phyloP scores from a whole-genome alignment of 1,284 basidiomycete species.

The Sanghuangporus weigelae region DNA sequence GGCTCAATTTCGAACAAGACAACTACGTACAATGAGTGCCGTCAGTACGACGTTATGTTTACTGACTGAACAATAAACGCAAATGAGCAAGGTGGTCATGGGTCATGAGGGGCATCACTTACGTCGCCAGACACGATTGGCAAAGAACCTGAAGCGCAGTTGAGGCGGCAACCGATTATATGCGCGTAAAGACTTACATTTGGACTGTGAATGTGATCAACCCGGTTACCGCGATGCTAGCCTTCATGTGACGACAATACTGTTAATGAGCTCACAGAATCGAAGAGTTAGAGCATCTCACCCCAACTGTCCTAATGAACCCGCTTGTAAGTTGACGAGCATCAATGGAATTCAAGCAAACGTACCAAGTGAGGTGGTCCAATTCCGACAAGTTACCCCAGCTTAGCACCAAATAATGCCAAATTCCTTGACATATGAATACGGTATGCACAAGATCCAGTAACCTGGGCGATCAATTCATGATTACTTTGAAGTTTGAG shows the following conservation, averaged over 20 bases:
- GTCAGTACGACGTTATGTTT: conserved; percentile 11
- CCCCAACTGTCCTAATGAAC: conserved; percentile 12
- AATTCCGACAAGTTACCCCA: conserved; percentile 15
- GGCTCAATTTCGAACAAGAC: background rate
- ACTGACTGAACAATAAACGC: conserved; percentile 8
- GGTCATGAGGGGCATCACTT: background rate
- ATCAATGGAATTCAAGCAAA: background rate
- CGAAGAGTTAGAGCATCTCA: background rate
- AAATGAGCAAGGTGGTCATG: background rate
- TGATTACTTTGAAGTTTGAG: too few relatives aligned
- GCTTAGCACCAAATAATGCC: conserved; percentile 16
- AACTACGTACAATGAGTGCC: conserved; percentile 7
- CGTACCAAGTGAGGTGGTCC: conserved; percentile 14
- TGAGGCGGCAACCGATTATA: background rate
- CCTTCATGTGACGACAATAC: background rate
- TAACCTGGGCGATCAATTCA: background rate
- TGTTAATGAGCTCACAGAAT: background rate
- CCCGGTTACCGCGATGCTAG: conserved; percentile 16
- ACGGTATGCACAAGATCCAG: conserved; percentile 16
- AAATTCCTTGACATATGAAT: conserved; percentile 16
- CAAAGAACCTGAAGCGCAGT: conserved; percentile 10
- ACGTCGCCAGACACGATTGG: conserved; percentile 17
- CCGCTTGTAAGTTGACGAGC: background rate
- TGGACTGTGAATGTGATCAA: conserved; percentile 16
- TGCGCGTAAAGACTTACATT: background rate